phyloP scores from a whole-genome alignment of 192 early-diverging fungal species.

The Allomyces arbusculus region DNA sequence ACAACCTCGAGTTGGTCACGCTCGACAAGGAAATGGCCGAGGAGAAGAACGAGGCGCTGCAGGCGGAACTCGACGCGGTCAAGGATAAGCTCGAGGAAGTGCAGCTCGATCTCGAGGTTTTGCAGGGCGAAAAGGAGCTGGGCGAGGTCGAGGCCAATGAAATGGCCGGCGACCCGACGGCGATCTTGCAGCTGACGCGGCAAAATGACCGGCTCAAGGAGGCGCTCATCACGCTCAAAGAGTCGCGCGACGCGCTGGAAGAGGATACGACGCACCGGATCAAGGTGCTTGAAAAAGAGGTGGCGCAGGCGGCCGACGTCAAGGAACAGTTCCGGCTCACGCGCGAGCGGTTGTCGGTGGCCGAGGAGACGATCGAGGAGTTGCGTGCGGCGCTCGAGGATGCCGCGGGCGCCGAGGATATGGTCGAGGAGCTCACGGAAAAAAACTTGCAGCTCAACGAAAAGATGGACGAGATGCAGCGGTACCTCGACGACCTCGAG shows the following conservation, averaged over 20 bases:
- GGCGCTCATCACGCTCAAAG: slow-evolving; percentile 60
- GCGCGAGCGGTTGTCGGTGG: slow-evolving; percentile 24
- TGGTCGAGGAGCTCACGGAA: slow-evolving; percentile 61
- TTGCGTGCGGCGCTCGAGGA: slow-evolving; percentile 65
- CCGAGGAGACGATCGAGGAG: slow-evolving; percentile 63
- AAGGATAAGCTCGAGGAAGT: slow-evolving; percentile 69
- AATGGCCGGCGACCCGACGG: slow-evolving; percentile 14
- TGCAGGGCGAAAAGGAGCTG: slow-evolving; percentile 27
- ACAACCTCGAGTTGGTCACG: slow-evolving; percentile 63
- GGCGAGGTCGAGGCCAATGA: slow-evolving; percentile 10
- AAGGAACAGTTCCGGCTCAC: slow-evolving; percentile 24
- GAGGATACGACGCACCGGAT: slow-evolving; percentile 36
- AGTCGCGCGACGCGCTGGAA: slow-evolving; percentile 63
- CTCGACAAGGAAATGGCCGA: slow-evolving; percentile 86
- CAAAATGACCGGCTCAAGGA: slow-evolving; percentile 80
- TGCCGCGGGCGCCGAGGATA: slow-evolving; percentile 55
- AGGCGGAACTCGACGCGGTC: slow-evolving; percentile 44
- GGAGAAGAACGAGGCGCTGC: slow-evolving; percentile 54
- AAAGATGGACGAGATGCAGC: slow-evolving; percentile 53
- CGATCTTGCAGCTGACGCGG: slow-evolving; percentile 42
- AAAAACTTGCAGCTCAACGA: slow-evolving; percentile 63
- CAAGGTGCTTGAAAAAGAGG: slow-evolving; percentile 51
- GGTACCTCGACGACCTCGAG: slow-evolving; percentile 66
- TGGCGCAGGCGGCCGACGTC: slow-evolving; percentile 28
- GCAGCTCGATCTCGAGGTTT: slow-evolving; percentile 39